phyloP scores from a whole-genome alignment of 164 flowering plant genomes.

The Cinnamomum micranthum region DNA sequence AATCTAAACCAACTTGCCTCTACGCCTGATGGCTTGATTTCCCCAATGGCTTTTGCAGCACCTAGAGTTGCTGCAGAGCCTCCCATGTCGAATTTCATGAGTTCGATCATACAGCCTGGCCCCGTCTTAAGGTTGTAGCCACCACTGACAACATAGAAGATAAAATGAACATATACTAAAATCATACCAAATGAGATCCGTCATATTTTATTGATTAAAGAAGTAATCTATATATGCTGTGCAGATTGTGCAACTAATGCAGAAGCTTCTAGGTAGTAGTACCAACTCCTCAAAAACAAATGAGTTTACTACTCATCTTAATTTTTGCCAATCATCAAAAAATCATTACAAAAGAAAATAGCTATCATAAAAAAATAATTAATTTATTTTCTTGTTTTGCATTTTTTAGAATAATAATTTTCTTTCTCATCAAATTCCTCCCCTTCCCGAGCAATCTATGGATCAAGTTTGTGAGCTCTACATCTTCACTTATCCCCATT shows the following conservation, averaged over 20 bases:
- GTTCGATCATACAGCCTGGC: conserved; percentile 82
- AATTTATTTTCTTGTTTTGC: too few relatives aligned
- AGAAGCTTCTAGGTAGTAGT: not conserved
- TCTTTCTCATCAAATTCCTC: too few relatives aligned
- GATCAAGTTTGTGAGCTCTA: not conserved
- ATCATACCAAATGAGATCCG: not conserved
- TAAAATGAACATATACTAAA: not conserved
- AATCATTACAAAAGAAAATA: too few relatives aligned
- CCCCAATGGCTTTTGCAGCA: conserved; percentile 93
- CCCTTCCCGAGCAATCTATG: too few relatives aligned
- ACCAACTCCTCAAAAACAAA: not conserved
- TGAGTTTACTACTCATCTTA: not conserved
- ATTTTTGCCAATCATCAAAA: too few relatives aligned
- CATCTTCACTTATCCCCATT: not conserved
- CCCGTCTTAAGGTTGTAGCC: conserved; percentile 99
- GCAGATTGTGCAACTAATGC: not conserved
- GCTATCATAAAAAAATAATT: too few relatives aligned
- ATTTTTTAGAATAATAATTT: too few relatives aligned
- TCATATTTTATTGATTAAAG: not conserved
- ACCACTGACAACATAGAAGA: conserved; percentile 51
- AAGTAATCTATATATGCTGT: not conserved
- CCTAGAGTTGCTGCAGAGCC: conserved; percentile 98
- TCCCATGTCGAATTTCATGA: conserved; percentile 97
- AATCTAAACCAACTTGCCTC: conserved; percentile 45
- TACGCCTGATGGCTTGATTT: conserved; percentile 90